Percentiles rank a stretch among this genome's conserved stretches.
Evolutionary conservation across 176 grass and related monocot genomes (phyloP).

Genomic region (Eragrostis nindensis): DNA sequence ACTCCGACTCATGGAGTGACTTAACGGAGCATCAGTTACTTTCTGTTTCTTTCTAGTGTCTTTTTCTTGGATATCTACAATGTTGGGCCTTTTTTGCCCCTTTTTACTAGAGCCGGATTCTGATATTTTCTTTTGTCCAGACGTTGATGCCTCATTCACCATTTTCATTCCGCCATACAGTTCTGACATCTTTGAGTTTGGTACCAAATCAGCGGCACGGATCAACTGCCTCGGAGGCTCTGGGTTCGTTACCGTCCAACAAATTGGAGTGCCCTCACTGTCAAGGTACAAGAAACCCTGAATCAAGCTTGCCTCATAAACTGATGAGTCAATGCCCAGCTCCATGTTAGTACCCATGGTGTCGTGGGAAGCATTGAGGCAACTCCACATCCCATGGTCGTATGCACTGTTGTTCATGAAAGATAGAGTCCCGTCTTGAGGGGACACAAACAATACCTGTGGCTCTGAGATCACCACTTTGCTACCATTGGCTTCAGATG

Average conservation of each 20-base stretch:
- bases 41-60: constrained; percentile 35
- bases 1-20: constrained; percentile 13
- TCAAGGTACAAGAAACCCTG: constrained; percentile 73
- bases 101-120: constrained; percentile 41
- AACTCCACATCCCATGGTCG: constrained; percentile 37
- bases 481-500: constrained; percentile 33
- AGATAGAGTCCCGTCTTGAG: constrained; percentile 57
- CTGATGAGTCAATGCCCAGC: constrained; percentile 34
- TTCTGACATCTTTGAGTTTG: constrained; percentile 28
- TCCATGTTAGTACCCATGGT: constrained; percentile 35
- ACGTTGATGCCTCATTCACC: constrained; percentile 29
- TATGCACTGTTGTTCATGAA: constrained; percentile 41
- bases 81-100: constrained; percentile 43
- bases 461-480: constrained; percentile 39
- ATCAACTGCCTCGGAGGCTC: constrained; percentile 36
- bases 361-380: constrained; percentile 41
- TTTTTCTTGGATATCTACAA: constrained; percentile 37
- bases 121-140: constrained; percentile 38
- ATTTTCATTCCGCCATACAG: constrained; percentile 24
- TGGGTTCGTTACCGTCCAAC: constrained; percentile 48
- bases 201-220: constrained; percentile 5
- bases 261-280: constrained; percentile 56
- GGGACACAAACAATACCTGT: constrained; percentile 62
- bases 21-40: constrained; percentile 25
- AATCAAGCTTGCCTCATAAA: constrained; percentile 68